phyloP scores from a whole-genome alignment of 2,329 filamentous ascomycete species.

The Juglanconis sp. region DNA sequence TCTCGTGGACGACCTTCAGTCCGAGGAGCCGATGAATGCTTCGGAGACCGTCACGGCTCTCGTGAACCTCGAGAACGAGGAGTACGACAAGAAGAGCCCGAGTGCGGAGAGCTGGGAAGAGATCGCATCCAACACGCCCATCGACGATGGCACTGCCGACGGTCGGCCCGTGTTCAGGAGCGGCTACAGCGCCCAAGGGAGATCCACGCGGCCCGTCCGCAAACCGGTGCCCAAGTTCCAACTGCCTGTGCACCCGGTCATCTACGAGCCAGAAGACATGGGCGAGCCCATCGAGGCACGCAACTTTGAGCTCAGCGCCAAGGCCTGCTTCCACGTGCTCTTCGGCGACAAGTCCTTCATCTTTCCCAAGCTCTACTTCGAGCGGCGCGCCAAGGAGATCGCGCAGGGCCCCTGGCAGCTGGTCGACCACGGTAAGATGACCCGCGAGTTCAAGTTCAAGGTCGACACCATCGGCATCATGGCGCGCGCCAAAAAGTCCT shows the following conservation, averaged over 20 bases:
- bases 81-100: conserved; percentile 60
- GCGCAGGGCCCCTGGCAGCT: conserved; percentile 82
- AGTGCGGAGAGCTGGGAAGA: conserved; percentile 93
- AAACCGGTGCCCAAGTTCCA: conserved; percentile 67
- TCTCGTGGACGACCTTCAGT: conserved; percentile 74
- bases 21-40: conserved; percentile 65
- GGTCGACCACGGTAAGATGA: conserved; percentile 66
- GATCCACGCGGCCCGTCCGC: conserved; percentile 30
- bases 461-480: conserved; percentile 66
- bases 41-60: conserved; percentile 70
- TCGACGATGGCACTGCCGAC: conserved; percentile 53
- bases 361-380: conserved; percentile 86
- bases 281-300: conserved; percentile 71
- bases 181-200: conserved; percentile 34
- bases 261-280: conserved; percentile 83
- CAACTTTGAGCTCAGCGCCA: conserved; percentile 86
- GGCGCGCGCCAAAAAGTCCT: conserved; percentile 54
- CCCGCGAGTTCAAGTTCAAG: conserved; percentile 77
- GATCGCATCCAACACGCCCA: conserved; percentile 56
- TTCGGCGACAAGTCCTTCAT: conserved; percentile 96
- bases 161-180: conserved; percentile 37
- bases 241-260: conserved; percentile 74
- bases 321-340: conserved; percentile 91
- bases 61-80: conserved; percentile 68
- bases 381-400: conserved; percentile 74